phyloP scores from a whole-genome alignment of 2,329 filamentous ascomycete species.

The Pyrenophora teres region DNA sequence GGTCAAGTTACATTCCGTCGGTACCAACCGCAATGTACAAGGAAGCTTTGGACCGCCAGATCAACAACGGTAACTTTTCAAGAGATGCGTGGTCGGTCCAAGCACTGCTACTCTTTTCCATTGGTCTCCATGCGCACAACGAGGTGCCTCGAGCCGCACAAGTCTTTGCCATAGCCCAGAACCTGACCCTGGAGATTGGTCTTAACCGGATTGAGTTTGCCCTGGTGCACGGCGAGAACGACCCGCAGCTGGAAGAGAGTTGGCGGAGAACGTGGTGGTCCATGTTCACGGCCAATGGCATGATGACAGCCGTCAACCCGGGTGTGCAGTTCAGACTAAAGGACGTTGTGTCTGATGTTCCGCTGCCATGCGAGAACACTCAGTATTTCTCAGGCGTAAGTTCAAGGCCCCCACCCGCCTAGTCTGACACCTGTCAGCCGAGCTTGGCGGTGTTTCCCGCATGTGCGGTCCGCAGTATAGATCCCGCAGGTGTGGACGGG shows the following conservation, averaged over 20 bases:
- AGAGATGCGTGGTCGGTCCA: conserved; percentile 68
- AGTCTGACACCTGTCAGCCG: conserved; percentile 2
- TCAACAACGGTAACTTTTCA: conserved; percentile 38
- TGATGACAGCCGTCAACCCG: conserved; percentile 79
- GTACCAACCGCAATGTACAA: conserved; percentile 54
- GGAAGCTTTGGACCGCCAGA: conserved; percentile 40
- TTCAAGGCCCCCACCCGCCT: conserved; percentile 14
- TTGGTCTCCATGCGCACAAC: conserved; percentile 77
- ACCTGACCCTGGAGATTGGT: conserved; percentile 74
- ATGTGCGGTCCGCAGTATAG: conserved; percentile 1
- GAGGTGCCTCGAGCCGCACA: conserved; percentile 71
- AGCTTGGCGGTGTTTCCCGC: conserved; percentile 23
- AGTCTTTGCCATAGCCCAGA: conserved; percentile 69
- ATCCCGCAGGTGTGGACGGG: background rate
- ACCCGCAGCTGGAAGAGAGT: conserved; percentile 76
- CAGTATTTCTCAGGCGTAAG: conserved; percentile 60
- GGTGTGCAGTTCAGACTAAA: conserved; percentile 72
- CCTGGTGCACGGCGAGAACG: conserved; percentile 63
- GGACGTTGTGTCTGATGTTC: conserved; percentile 69
- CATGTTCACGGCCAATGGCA: conserved; percentile 77
- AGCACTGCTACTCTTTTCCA: conserved; percentile 74
- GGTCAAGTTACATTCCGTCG: conserved; percentile 58
- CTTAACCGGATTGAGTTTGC: conserved; percentile 75
- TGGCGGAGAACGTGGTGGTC: conserved; percentile 93
- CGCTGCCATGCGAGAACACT: conserved; percentile 81